Evolutionary conservation across 177 flowering plant species (phyloP).

Genomic region (Vitis hybrid): DNA sequence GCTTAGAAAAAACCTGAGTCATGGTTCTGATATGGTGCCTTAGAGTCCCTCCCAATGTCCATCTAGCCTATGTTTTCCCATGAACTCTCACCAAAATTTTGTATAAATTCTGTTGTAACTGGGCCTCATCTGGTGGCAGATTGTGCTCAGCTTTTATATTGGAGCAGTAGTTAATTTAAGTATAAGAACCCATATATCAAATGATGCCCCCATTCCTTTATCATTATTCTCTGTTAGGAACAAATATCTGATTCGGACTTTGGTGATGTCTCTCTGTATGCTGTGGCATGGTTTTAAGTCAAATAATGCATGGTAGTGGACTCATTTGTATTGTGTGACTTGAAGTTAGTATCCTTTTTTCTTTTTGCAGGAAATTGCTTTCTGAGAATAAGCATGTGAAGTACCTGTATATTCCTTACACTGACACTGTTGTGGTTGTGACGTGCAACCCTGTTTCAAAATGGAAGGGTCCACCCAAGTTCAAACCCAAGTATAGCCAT

Average conservation of each 20-base stretch:
- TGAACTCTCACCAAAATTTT: no score
- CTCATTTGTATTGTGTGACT: background rate
- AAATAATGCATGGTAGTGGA: background rate
- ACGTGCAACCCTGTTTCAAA: conserved; percentile 87
- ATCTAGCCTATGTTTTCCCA: no score
- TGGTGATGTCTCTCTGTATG: background rate
- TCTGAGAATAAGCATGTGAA: conserved; percentile 95
- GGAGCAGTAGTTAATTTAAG: no score
- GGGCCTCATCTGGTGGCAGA: no score
- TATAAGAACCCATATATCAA: no score
- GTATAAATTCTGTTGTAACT: no score
- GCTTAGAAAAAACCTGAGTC: no score
- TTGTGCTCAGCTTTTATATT: no score
- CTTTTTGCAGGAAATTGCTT: conserved; percentile 71
- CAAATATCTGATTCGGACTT: background rate
- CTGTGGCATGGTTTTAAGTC: background rate
- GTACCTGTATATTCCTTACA: conserved; percentile 92
- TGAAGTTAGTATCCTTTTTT: background rate
- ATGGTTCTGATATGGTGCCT: no score
- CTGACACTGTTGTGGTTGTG: conserved; percentile 91
- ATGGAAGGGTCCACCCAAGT: conserved; percentile 83
- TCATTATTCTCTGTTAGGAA: background rate
- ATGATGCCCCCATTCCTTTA: background rate
- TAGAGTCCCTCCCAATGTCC: no score
- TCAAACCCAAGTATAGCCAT: conserved; percentile 68